Base-by-base conservation (phyloP, 305 asterid species). In the Solanum hybrid region DNA sequence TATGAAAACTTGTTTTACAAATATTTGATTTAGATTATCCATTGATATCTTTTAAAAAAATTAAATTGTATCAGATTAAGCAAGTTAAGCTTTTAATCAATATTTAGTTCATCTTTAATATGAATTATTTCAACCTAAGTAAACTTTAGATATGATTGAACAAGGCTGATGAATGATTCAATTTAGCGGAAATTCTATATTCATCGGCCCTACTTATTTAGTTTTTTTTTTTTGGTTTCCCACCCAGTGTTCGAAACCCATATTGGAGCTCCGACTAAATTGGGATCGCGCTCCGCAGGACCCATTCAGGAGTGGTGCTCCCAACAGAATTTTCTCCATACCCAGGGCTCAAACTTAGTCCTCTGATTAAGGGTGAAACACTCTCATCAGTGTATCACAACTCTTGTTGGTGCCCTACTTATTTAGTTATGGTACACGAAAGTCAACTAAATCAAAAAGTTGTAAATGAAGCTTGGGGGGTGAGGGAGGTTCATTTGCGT, bases 241-340 rank as follows among this genome's bases (percentile, higher is more conserved):
- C 15, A 39, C 0, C 5, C 15, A 0, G 15, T 39, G 15, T 39
- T 0, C 51, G 51, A 39, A 0, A 0, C 0, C 51, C 51, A 39
- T 0, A 39, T 39, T 39, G 51, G 0, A 39, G 2, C 51, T 39
- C 15, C 0, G 51, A 39, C 5, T 39, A 39, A 39, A 39, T 39
- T 0, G 0, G 0, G 5, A 39, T 11, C 51, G 1, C 5, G 15
- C 0, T 39, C 15, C 15, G 51, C 51, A 39, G 51, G 51, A 14
- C 5, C 15, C 51, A 39, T 41, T 41, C 2, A 0, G 0, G 6
- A 0, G 6, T 41, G 57, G 2, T 0, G 17, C 57, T 41, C 17
- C 57, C 17, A 41, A 12, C 57, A 41, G 0, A 41, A 41, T 41
- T 41, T 41, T 41, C 17, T 41, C 0, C 6, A 41, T 41, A 41